Percentiles rank a stretch among this genome's conserved stretches.
Conservation (phyloP, 306 rosid species). For the Trifolium dubium region DNA sequence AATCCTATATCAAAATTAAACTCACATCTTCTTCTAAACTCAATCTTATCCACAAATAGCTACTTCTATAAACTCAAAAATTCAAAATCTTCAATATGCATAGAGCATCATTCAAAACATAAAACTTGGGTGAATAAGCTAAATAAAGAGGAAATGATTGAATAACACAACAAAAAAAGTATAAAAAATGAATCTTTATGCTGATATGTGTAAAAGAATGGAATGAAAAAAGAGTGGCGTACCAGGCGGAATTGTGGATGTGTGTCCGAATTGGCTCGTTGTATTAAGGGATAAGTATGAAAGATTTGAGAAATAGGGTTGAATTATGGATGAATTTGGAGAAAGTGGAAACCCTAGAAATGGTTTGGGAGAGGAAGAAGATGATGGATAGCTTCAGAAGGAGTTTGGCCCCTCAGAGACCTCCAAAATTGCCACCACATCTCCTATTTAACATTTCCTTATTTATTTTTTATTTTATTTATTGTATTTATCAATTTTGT, state of each 20-base stretch:
- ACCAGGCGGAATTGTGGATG: neutral
- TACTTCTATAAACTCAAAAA: neutral
- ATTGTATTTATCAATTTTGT: too few relatives aligned
- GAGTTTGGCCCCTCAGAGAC: constrained; percentile 12
- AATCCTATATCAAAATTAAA: neutral
- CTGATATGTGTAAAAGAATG: neutral
- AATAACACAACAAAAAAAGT: neutral
- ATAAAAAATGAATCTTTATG: constrained; percentile 3
- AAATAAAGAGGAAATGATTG: neutral
- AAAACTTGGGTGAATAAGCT: neutral
- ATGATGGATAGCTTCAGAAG: constrained; percentile 9
- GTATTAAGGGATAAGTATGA: neutral
- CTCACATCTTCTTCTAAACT: neutral
- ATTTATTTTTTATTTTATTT: too few relatives aligned
- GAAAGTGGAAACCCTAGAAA: constrained; percentile 29
- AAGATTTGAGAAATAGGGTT: neutral
- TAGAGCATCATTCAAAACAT: neutral
- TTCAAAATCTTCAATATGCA: neutral
- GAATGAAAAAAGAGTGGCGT: constrained; percentile 1
- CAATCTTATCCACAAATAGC: constrained; percentile 3
- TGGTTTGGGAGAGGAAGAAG: constrained; percentile 15
- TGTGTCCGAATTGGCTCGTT: neutral
- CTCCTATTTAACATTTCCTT: neutral
- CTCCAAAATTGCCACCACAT: constrained; percentile 26
- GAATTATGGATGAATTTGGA: constrained; percentile 8